Evolutionary conservation across 2,329 filamentous ascomycete species (phyloP), one percentile per base, ranked within the genome.

Genomic region (Ceratocystis ficicola): DNA sequence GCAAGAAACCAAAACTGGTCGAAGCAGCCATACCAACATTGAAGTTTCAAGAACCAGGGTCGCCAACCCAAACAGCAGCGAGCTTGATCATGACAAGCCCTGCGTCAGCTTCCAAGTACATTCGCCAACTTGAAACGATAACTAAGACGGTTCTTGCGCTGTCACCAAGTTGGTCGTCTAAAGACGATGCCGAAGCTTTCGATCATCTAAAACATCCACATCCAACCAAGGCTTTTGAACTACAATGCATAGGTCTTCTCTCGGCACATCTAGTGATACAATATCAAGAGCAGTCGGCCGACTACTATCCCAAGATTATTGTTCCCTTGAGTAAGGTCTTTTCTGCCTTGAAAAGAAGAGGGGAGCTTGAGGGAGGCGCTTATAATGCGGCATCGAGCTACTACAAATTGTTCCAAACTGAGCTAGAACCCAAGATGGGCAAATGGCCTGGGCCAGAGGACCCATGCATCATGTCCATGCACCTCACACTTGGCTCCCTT

Each of bases 121-220:
- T 83, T 8, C 83, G 83, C 2, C 86, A 90, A 68, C 75, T 92
- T 20, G 86, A 90, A 62, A 80, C 79, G 0, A 72, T 90, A 1
- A 84, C 86, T 0, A 85, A 88, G 69, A 79, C 79, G 2, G 75
- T 91, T 0, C 76, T 91, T 0, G 81, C 84, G 0, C 74, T 91
- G 1, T 82, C 85, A 32, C 87, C 88, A 0, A 87, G 83, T 70
- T 77, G 87, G n/a, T 84, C 86, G 1, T 77, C 77, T 62, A 80
- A 83, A 8, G 83, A 86, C 50, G 88, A 92, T 70, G 74, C 73
- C 2, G 69, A 78, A 1, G 84, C 84, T 0, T 71, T 75, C 3
- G 81, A 86, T 67, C 74, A 78, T 7, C 78, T 80, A 30, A 73
- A 84, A 6, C 83, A 80, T 68, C 78, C 85, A 2, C 77, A 77